Base-by-base conservation (phyloP, 441 rosid genomes). In the Pelargonium citronellum region DNA sequence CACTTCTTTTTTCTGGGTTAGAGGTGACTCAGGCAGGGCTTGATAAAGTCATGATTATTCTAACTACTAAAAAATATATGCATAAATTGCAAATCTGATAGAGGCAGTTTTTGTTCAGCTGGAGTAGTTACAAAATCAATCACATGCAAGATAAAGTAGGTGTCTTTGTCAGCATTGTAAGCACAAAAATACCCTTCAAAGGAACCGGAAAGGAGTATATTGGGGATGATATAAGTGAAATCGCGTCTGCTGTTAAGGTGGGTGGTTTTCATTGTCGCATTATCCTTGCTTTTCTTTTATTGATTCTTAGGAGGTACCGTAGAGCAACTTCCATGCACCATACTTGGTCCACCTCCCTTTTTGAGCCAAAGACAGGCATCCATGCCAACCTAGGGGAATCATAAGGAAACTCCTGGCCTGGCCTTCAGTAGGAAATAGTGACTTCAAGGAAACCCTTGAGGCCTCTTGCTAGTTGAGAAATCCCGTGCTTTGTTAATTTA, bases 201-300 rank as follows among this genome's bases (percentile, higher is more conserved):
- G 99, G 99, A 64, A 95, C 97, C 15, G 99, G 99, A 64, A 95
- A 91, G 80, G 99, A 95, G 77, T 95, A 91, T 72, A 95, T 95
- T 69, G 99, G 99, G 82, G 97, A 95, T 79, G 96, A 95, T 86
- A 90, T 91, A 76, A 87, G 77, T 2, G 97, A 91, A 86, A 95
- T 95, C 51, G 96, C 97, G 76, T 81, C 86, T 64, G 97, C 99
- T 47, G 99, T 95, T 60, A 91, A 89, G 96, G 97, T 91, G 68
- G 58, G 79, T 60, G 74, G 17, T 46, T 67, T 49, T 51, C 5
- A n/a, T 1, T 47, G 62, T 72, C 0, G 9, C 27, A 47, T 46
- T 24, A 41, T 61, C 64, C 22, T 16, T 9, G 5, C 20, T 58
- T 58, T 10, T 44, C 49, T n/a, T 44, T 44, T 44, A 44, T 44